phyloP scores from a whole-genome alignment of 768 basidiomycete genomes.

The Tricholoma flavovirens region DNA sequence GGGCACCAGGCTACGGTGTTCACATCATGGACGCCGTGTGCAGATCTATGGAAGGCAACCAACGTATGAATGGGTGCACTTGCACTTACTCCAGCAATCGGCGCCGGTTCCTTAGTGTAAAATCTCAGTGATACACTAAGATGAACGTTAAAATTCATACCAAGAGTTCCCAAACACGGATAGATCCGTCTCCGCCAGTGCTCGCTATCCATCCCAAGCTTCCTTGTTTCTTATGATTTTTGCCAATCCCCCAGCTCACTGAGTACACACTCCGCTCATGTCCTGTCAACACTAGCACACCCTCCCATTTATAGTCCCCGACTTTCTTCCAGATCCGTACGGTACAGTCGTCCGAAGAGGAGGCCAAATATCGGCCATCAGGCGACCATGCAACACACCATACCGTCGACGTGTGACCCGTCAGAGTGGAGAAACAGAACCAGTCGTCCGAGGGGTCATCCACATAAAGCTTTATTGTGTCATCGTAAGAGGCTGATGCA shows the following conservation, averaged over 20 bases:
- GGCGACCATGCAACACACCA: slow-evolving; percentile 88
- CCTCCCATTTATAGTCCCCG: slow-evolving; percentile 57
- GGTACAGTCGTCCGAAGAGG: slow-evolving; percentile 79
- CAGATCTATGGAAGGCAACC: slow-evolving; percentile 51
- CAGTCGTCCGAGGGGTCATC: slow-evolving; percentile 96
- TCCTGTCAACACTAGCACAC: slow-evolving; percentile 50
- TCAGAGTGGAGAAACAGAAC: slow-evolving; percentile 79
- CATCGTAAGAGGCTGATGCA: slow-evolving; percentile 95
- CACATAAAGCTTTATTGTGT: slow-evolving; percentile 87
- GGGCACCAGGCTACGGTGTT: slow-evolving; percentile 86
- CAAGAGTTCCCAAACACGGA: slow-evolving; percentile 76
- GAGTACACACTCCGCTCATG: slow-evolving; percentile 80
- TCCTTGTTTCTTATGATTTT: slow-evolving; percentile 21
- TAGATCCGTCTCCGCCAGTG: slow-evolving; percentile 77
- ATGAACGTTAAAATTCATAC: slow-evolving; percentile 29
- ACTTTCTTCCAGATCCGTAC: slow-evolving; percentile 81
- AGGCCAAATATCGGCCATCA: slow-evolving; percentile 74
- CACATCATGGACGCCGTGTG: slow-evolving; percentile 82
- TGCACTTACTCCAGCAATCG: slow-evolving; percentile 5
- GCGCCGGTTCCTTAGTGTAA: slow-evolving; percentile 21
- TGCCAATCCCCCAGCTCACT: slow-evolving; percentile 60
- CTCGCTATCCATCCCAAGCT: slow-evolving; percentile 80
- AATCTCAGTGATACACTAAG: neutral
- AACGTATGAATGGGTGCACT: slow-evolving; percentile 34
- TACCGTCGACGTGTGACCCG: slow-evolving; percentile 82